Evolutionary conservation across 208 protist species (phyloP).

Genomic region (Leishmania aethiopica): DNA sequence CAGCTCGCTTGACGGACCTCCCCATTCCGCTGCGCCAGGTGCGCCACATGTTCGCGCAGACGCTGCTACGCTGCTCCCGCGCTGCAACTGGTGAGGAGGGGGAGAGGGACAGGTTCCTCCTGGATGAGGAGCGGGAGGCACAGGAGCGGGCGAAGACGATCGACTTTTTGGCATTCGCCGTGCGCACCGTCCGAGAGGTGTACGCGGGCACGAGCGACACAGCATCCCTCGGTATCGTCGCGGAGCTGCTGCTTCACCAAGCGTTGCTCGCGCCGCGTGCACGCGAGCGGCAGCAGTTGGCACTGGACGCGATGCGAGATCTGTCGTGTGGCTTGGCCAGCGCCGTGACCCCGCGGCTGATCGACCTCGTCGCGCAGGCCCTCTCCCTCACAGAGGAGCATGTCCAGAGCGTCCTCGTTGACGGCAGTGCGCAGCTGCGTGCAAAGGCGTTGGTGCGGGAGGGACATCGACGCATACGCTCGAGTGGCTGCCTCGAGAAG

Average conservation of each 20-base stretch:
- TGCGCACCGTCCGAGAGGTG: slow-evolving; percentile 26
- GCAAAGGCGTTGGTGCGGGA: slow-evolving; percentile 32
- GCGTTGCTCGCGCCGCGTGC: slow-evolving; percentile 13
- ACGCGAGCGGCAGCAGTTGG: slow-evolving; percentile 31
- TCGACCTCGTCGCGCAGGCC: slow-evolving; percentile 32
- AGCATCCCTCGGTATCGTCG: slow-evolving; percentile 23
- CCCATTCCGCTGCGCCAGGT: slow-evolving; percentile 70
- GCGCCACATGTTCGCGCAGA: slow-evolving; percentile 38
- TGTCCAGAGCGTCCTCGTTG: slow-evolving; percentile 50
- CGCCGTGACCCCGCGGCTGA: slow-evolving; percentile 28
- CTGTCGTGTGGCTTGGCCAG: slow-evolving; percentile 40
- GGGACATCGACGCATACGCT: not conserved
- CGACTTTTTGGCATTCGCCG: slow-evolving; percentile 14
- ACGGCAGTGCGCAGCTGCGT: slow-evolving; percentile 52
- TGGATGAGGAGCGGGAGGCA: slow-evolving; percentile 58
- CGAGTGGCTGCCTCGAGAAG: slow-evolving; percentile 6
- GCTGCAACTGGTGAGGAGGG: not conserved
- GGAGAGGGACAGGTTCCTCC: slow-evolving; percentile 23
- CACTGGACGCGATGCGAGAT: slow-evolving; percentile 55
- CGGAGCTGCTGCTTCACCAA: slow-evolving; percentile 55
- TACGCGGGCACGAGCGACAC: slow-evolving; percentile 30
- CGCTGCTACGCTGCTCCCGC: slow-evolving; percentile 43
- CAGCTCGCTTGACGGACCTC: slow-evolving; percentile 44
- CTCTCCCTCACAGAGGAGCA: slow-evolving; percentile 61
- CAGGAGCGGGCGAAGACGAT: slow-evolving; percentile 15